Percentiles rank a stretch among this genome's conserved stretches.
These are phyloP conservation scores for Deinandra increscens DNA, from an alignment of 129 eudicot species.

Conservation along the genomic window DNA sequence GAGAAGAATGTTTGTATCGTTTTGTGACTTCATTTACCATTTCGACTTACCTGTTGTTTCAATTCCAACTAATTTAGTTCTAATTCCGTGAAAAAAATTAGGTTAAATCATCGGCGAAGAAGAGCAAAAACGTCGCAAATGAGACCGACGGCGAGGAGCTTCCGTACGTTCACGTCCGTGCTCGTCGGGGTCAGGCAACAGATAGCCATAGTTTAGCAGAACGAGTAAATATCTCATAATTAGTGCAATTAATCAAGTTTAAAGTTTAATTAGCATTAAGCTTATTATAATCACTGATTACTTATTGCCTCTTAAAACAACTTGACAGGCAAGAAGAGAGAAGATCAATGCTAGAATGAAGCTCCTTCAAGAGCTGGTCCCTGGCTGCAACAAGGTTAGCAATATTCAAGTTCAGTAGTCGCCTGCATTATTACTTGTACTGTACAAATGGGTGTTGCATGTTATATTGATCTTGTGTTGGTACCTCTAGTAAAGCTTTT, in stretches of 20 bases:
- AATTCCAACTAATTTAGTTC: constrained; percentile 18
- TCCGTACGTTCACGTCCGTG: constrained; percentile 97
- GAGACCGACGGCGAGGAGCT: constrained; percentile 68
- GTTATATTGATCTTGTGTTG: constrained; percentile 1
- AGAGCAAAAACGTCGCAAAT: constrained; percentile 54
- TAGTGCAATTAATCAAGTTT: constrained; percentile 20
- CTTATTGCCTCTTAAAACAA: not conserved
- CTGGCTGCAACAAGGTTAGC: constrained; percentile 93
- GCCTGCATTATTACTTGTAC: constrained; percentile 26
- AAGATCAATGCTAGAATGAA: constrained; percentile 98
- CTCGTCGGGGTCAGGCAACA: constrained; percentile 96
- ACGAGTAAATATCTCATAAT: constrained; percentile 55
- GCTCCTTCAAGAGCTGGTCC: constrained; percentile 95
- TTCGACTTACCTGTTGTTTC: constrained; percentile 9
- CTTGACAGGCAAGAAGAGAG: constrained; percentile 92
- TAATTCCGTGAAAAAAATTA: constrained; percentile 18
- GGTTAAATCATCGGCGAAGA: constrained; percentile 63
- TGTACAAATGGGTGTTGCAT: constrained; percentile 23
- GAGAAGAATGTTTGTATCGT: constrained; percentile 63
- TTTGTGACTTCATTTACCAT: not conserved
- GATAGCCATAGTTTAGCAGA: constrained; percentile 99
- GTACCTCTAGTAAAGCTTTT: not conserved
- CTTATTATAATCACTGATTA: constrained; percentile 14
- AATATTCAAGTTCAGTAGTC: constrained; percentile 2
- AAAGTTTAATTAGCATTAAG: constrained; percentile 23